Evolutionary conservation across 768 basidiomycete genomes (phyloP).

Genomic region (Chalciporus sphaerocephalus): DNA sequence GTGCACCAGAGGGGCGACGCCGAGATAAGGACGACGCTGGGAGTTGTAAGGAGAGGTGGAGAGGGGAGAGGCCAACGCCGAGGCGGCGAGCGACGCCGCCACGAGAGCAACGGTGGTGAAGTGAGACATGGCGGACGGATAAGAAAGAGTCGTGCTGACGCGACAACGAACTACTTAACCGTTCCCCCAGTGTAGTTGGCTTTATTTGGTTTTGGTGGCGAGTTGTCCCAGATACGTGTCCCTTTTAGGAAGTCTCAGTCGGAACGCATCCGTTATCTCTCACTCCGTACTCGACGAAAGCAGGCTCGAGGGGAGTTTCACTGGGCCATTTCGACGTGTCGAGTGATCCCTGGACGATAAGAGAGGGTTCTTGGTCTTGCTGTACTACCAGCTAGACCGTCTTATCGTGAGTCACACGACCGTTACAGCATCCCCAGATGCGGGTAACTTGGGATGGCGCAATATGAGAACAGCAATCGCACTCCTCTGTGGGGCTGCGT

Average conservation of each 20-base stretch:
- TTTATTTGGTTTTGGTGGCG: slow-evolving; percentile 29
- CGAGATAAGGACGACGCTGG: slow-evolving; percentile 41
- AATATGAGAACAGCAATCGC: too few species aligned
- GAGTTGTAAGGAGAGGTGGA: slow-evolving; percentile 38
- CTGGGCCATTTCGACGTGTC: background rate
- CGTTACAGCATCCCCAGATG: background rate
- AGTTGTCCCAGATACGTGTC: background rate
- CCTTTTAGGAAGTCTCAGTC: slow-evolving; percentile 2
- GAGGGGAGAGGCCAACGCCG: slow-evolving; percentile 39
- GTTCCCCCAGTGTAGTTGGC: slow-evolving; percentile 17
- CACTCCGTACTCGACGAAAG: background rate
- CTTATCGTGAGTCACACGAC: background rate
- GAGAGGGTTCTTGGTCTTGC: background rate
- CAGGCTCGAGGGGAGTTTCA: background rate
- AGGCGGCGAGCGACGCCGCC: slow-evolving; percentile 37
- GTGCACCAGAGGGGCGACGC: slow-evolving; percentile 57
- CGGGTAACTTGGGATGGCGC: background rate
- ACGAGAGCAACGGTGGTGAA: slow-evolving; percentile 33
- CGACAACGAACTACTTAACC: slow-evolving; percentile 24
- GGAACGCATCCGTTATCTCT: background rate
- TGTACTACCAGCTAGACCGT: too few species aligned
- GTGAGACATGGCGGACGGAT: slow-evolving; percentile 32
- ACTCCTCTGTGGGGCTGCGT: too few species aligned
- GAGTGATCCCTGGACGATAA: background rate
- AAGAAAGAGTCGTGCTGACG: slow-evolving; percentile 6